Conservation (phyloP, 371 early-diverging fungal genomes). For the Neoconidiobolus thromboides region DNA sequence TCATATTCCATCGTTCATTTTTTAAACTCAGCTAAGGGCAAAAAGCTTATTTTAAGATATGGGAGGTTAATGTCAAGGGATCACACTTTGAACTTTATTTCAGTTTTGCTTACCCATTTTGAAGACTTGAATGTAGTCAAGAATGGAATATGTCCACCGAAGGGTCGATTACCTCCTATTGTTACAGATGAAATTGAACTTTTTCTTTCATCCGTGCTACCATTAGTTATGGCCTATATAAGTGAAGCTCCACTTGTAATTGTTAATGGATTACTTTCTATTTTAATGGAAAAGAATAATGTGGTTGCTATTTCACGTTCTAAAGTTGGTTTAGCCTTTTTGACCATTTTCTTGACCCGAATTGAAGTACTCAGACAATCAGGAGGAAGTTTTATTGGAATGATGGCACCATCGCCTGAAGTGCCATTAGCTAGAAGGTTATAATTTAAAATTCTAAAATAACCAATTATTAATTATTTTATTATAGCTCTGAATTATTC, state of each 20-base stretch:
- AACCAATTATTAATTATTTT: background rate
- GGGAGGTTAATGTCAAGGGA: slow-evolving; percentile 54
- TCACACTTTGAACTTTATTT: slow-evolving; percentile 52
- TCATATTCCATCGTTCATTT: background rate
- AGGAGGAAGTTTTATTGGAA: slow-evolving; percentile 30
- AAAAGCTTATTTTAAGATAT: slow-evolving; percentile 65
- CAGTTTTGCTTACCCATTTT: slow-evolving; percentile 59
- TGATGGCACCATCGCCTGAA: slow-evolving; percentile 23
- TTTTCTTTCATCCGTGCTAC: slow-evolving; percentile 66
- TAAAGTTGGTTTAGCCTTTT: slow-evolving; percentile 65
- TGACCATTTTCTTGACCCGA: slow-evolving; percentile 77
- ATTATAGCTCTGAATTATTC: slow-evolving; percentile 32
- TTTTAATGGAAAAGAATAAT: slow-evolving; percentile 74
- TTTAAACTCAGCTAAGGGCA: slow-evolving; percentile 65
- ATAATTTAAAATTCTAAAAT: background rate
- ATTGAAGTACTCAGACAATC: slow-evolving; percentile 74
- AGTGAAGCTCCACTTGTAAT: slow-evolving; percentile 64
- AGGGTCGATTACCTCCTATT: slow-evolving; percentile 18
- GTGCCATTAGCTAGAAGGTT: slow-evolving; percentile 43
- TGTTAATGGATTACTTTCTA: slow-evolving; percentile 50
- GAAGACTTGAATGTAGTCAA: slow-evolving; percentile 70
- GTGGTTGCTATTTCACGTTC: slow-evolving; percentile 61
- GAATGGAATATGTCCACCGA: slow-evolving; percentile 11
- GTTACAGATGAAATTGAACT: slow-evolving; percentile 52
- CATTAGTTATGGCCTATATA: slow-evolving; percentile 56